Percentiles rank a stretch among this genome's conserved stretches.
Evolutionary conservation across 129 eudicot species (phyloP).

Genomic region (Lactuca sativa): DNA sequence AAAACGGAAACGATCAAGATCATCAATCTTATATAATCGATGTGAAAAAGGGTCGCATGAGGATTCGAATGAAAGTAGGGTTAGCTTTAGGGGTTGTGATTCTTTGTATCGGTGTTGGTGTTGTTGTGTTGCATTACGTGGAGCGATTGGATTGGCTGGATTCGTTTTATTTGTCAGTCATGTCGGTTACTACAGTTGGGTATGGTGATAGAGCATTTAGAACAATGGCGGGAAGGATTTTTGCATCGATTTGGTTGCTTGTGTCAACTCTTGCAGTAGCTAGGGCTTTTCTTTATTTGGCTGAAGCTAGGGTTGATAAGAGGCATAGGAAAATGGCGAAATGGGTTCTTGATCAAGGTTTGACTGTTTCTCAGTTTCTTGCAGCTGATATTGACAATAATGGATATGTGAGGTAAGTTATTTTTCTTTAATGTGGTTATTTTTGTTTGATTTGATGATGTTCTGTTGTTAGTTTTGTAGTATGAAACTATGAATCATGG

Average conservation of each 20-base stretch:
- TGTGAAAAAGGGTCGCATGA: slow-evolving; percentile 92
- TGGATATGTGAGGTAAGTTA: slow-evolving; percentile 75
- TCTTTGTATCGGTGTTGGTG: slow-evolving; percentile 87
- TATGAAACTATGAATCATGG: no score
- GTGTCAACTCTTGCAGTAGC: slow-evolving; percentile 97
- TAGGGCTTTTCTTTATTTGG: slow-evolving; percentile 95
- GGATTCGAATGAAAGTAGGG: slow-evolving; percentile 92
- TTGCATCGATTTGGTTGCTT: slow-evolving; percentile 95
- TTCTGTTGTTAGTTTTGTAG: neutral
- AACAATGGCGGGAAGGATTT: slow-evolving; percentile 71
- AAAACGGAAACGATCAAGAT: slow-evolving; percentile 28
- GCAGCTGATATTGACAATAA: slow-evolving; percentile 95
- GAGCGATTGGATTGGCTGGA: slow-evolving; percentile 80
- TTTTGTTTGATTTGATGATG: slow-evolving; percentile 2
- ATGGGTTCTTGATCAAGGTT: slow-evolving; percentile 86
- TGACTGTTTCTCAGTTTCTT: slow-evolving; percentile 95
- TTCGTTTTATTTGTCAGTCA: slow-evolving; percentile 86
- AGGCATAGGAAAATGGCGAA: slow-evolving; percentile 89
- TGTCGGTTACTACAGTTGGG: slow-evolving; percentile 97
- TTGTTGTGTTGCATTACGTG: slow-evolving; percentile 73
- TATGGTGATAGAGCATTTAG: slow-evolving; percentile 87
- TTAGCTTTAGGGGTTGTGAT: slow-evolving; percentile 89
- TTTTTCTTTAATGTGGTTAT: neutral
- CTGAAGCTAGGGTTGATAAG: slow-evolving; percentile 95
- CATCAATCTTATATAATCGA: slow-evolving; percentile 60